Conservation (phyloP, 1,139 yeast genomes). For the Kodamaea derodonti region DNA sequence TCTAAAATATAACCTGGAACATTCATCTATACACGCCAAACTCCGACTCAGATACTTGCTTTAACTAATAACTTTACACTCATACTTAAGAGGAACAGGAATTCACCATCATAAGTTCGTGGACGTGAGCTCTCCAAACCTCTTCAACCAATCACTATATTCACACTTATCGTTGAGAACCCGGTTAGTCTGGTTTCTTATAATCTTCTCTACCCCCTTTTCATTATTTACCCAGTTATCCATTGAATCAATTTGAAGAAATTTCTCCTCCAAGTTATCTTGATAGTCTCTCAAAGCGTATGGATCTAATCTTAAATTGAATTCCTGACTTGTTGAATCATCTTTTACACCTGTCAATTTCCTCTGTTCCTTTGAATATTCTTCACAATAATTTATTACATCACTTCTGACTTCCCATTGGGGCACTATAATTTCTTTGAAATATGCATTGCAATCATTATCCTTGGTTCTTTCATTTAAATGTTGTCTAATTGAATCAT, state of each 20-base stretch:
- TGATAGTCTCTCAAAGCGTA: conserved; percentile 31
- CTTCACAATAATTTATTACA: conserved; percentile 29
- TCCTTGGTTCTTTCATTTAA: conserved; percentile 24
- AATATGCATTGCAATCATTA: conserved; percentile 27
- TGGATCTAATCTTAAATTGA: conserved; percentile 38
- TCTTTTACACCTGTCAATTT: conserved; percentile 4
- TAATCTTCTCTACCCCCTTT: conserved; percentile 28
- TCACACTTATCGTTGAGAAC: conserved; percentile 36
- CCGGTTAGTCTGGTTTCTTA: conserved; percentile 30
- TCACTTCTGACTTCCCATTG: conserved; percentile 35
- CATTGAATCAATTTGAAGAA: conserved; percentile 24
- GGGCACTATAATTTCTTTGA: conserved; percentile 25
- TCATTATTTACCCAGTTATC: conserved; percentile 41
- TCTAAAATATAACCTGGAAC: no score
- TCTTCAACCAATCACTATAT: conserved; percentile 33
- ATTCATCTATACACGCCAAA: no score
- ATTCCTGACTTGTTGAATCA: conserved; percentile 9
- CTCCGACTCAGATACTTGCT: no score
- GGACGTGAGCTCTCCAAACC: no score
- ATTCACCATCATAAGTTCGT: no score
- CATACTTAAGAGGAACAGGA: no score
- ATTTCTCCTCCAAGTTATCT: conserved; percentile 21
- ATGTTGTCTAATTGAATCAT: conserved; percentile 38
- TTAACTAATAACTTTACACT: no score
- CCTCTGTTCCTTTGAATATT: conserved; percentile 24